These are phyloP conservation scores for Achlya hypogyna DNA, from an alignment of 352 stramenopile species.

Conservation along the genomic window DNA sequence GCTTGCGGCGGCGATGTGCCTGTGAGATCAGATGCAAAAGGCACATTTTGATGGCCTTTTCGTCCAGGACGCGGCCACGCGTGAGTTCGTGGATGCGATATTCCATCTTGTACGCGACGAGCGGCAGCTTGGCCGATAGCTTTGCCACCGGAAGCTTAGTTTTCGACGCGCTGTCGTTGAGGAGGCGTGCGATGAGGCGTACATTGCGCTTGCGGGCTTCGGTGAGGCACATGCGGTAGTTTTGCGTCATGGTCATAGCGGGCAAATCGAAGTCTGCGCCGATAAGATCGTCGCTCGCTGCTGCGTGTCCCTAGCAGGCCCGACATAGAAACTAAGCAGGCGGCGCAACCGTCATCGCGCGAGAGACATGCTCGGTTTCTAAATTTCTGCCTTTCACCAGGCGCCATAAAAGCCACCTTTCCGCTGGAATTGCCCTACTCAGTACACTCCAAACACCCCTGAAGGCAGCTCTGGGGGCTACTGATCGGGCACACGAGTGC, in stretches of 20 bases:
- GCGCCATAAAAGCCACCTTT: neutral
- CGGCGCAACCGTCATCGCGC: neutral
- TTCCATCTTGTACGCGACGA: slow-evolving; percentile 6
- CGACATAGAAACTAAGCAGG: neutral
- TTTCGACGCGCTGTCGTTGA: slow-evolving; percentile 4
- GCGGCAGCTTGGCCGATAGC: neutral
- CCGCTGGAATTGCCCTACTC: neutral
- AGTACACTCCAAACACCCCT: neutral
- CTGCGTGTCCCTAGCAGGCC: neutral
- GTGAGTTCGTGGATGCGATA: neutral
- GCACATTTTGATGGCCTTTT: neutral
- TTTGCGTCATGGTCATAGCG: slow-evolving; percentile 1
- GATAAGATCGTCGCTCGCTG: neutral
- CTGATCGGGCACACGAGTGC: neutral
- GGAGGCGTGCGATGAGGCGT: neutral
- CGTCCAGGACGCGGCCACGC: neutral
- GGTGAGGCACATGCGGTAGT: slow-evolving; percentile 7
- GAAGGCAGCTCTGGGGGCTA: neutral
- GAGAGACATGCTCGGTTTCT: neutral
- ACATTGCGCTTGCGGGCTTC: slow-evolving; percentile 5
- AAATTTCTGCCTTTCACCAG: neutral
- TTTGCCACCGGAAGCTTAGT: neutral
- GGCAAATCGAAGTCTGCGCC: neutral
- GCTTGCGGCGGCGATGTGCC: neutral
- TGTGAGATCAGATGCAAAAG: neutral